A percentile compares a stretch with the other conserved stretches of the same genome.
These are phyloP conservation scores for Gnomoniopsis sp. DNA, from an alignment of 2,329 filamentous ascomycete genomes.

Conservation along the genomic window DNA sequence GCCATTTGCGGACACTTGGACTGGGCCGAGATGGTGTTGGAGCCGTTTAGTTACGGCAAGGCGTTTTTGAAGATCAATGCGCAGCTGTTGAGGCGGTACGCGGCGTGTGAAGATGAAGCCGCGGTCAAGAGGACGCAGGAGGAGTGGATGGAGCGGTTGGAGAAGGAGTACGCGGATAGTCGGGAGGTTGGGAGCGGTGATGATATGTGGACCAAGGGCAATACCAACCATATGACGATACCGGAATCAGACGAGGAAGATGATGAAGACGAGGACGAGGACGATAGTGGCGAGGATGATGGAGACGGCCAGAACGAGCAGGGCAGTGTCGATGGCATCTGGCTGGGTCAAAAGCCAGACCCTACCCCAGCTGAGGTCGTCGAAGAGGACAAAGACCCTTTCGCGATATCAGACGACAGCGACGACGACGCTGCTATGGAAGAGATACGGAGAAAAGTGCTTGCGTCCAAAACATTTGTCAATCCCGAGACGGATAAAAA, in stretches of 20 bases:
- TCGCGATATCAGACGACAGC: conserved; percentile 72
- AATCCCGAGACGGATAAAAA: conserved; percentile 56
- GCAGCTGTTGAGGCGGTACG: conserved; percentile 77
- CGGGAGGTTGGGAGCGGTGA: conserved; percentile 63
- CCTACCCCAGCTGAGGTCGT: conserved; percentile 18
- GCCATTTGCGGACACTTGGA: conserved; percentile 88
- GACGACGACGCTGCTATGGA: conserved; percentile 88
- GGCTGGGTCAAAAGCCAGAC: conserved; percentile 52
- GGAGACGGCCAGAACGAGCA: conserved; percentile 39
- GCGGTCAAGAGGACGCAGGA: conserved; percentile 81
- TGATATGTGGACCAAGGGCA: conserved; percentile 89
- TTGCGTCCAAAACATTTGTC: conserved; percentile 85
- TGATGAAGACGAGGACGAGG: conserved; percentile 45
- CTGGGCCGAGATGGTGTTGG: conserved; percentile 82
- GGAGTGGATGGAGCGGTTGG: conserved; percentile 84
- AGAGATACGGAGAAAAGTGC: conserved; percentile 82
- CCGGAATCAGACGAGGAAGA: conserved; percentile 41
- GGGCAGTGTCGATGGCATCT: conserved; percentile 54
- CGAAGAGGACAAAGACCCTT: conserved; percentile 59
- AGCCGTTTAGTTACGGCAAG: conserved; percentile 82
- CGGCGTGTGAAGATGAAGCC: conserved; percentile 75
- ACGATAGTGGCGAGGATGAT: conserved; percentile 41
- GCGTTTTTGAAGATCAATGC: conserved; percentile 90
- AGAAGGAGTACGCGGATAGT: conserved; percentile 82
- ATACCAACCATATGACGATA: conserved; percentile 67